Percentiles rank a stretch among this genome's conserved stretches.
Conservation (phyloP, 2,329 filamentous ascomycete genomes). For the Dothidotthia symphoricarpi region DNA sequence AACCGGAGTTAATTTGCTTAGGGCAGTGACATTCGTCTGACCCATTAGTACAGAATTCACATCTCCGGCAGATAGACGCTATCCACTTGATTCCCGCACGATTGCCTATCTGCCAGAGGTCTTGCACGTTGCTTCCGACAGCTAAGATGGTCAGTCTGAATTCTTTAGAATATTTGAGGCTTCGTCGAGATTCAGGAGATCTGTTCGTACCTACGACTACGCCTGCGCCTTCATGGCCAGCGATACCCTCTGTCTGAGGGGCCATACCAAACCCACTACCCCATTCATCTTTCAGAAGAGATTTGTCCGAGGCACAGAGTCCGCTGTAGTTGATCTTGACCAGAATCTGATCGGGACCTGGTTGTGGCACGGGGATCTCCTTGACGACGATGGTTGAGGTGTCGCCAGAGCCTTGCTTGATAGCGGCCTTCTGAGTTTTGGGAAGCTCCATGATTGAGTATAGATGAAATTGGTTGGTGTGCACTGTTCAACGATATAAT, state of each 20-base stretch:
- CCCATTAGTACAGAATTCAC: conserved; percentile 73
- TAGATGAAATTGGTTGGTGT: background rate
- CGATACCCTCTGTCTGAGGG: conserved; percentile 73
- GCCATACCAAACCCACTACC: conserved; percentile 34
- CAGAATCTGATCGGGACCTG: conserved; percentile 54
- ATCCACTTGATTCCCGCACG: conserved; percentile 50
- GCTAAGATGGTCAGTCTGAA: background rate
- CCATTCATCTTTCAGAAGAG: conserved; percentile 40
- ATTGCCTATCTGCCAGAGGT: conserved; percentile 60
- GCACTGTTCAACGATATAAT: no score
- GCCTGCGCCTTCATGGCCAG: conserved; percentile 74
- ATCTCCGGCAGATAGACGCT: conserved; percentile 73
- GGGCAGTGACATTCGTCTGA: conserved; percentile 47
- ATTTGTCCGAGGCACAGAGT: conserved; percentile 55
- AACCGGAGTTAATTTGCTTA: conserved; percentile 66
- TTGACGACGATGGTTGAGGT: conserved; percentile 25
- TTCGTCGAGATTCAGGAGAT: conserved; percentile 45
- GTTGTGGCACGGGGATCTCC: conserved; percentile 32
- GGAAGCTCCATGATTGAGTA: conserved; percentile 27
- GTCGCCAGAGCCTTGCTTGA: conserved; percentile 33
- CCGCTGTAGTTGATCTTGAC: conserved; percentile 58
- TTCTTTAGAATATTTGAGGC: conserved; percentile 49
- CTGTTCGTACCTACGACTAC: conserved; percentile 59
- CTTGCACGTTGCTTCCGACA: conserved; percentile 67
- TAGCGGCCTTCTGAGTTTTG: conserved; percentile 37